Percentiles rank a stretch among this genome's conserved stretches.
These are phyloP conservation scores for Tylopilus subfusipes DNA, from an alignment of 768 basidiomycete genomes.

Conservation along the genomic window DNA sequence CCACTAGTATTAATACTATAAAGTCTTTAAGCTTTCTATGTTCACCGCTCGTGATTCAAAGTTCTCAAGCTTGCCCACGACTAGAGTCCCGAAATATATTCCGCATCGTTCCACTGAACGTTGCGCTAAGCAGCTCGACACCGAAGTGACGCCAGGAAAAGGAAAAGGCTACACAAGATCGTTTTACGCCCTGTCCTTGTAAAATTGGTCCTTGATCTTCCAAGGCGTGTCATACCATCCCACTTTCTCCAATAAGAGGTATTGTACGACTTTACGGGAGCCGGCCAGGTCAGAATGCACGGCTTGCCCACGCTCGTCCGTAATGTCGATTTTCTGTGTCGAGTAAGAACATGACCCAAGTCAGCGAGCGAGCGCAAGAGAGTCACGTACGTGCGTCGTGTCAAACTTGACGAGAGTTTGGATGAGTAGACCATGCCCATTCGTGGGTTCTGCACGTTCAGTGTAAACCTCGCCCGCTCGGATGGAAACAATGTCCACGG, in stretches of 20 bases:
- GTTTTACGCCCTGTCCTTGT: conserved; percentile 30
- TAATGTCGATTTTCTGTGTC: conserved; percentile 35
- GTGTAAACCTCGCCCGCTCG: conserved; percentile 57
- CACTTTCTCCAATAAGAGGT: conserved; percentile 52
- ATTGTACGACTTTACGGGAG: conserved; percentile 40
- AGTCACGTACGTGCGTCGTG: conserved; percentile 57
- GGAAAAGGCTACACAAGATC: too few species aligned
- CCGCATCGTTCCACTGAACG: neutral
- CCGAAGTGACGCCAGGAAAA: neutral
- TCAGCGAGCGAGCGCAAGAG: conserved; percentile 22
- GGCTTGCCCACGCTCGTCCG: conserved; percentile 31
- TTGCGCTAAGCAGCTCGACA: neutral
- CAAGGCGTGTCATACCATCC: conserved; percentile 70
- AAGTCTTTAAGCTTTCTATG: neutral
- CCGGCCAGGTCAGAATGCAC: conserved; percentile 21
- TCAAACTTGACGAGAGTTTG: conserved; percentile 71
- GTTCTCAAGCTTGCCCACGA: too few species aligned
- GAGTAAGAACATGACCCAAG: neutral
- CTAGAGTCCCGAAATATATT: too few species aligned
- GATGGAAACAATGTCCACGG: conserved; percentile 59
- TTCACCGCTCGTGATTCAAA: neutral
- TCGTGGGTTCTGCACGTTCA: conserved; percentile 38
- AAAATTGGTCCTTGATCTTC: conserved; percentile 59
- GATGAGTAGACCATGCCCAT: conserved; percentile 56
- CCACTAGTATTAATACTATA: neutral